Base-by-base conservation (phyloP, 1,284 basidiomycete genomes). In the Schizophyllum amplum region DNA sequence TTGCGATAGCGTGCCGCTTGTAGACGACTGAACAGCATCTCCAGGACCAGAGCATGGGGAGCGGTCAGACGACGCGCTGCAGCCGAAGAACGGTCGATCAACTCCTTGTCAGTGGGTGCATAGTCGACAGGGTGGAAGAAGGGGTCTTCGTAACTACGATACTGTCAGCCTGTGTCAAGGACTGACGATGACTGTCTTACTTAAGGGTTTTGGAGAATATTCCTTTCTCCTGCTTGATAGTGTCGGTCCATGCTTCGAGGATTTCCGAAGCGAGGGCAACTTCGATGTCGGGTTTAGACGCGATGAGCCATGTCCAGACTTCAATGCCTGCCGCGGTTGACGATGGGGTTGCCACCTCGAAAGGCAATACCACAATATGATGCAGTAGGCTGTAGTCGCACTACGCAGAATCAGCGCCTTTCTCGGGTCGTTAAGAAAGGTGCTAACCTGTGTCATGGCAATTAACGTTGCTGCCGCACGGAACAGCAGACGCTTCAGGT, bases 291-390 rank as follows among this genome's bases (percentile, higher is more conserved):
- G 92, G 88, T 56, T 92, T 84, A 67, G 95, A 91, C 17, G 92
- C 86, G 53, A 98, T 91, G 0, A 98, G 78, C 96, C 95, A 98
- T 1, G 91, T 93, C 97, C 97, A 99, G 4, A 92, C 89, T 68
- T 98, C 94, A 53, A 94, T 88, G 0, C 93, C 95, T 1, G 90
- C 84, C 7, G 89, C 81, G 58, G 98, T 83, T 0, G 94, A 84
- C 4, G 90, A 78, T 0, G 94, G 93, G 0, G 92, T 94, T 63
- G 94, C 94, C 3, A 92, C 86, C 56, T 89, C 87, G 65, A 98
- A 91, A 0, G 97, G 97, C 17, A 99, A 72, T 24, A 82, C 81
- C 6, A 99, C 94, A 24, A 99, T 75, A 67, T 91, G 89, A 69
- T 94, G 90, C 3, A 99, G 74, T 7, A 99, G 77, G 46, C 92